These are phyloP conservation scores for Hyphodiscus sp. DNA, from an alignment of 2,329 filamentous ascomycete species.

Conservation along the genomic window DNA sequence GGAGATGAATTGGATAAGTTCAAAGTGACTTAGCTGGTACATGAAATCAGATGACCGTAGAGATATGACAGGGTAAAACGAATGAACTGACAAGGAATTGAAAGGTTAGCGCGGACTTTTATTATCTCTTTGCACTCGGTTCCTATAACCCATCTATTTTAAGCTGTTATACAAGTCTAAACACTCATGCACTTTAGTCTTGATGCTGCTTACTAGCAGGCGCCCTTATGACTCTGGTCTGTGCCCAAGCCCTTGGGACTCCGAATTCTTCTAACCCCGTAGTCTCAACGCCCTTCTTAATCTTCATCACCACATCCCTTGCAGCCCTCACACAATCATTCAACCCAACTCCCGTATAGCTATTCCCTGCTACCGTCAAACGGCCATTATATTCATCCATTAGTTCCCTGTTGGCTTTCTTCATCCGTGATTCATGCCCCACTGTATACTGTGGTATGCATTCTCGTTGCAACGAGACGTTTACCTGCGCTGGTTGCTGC, in stretches of 20 bases:
- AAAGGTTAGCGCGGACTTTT: no score
- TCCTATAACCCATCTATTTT: no score
- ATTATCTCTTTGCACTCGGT: no score
- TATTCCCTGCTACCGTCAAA: constrained; percentile 40
- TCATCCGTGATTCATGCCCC: constrained; percentile 49
- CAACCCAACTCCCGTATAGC: constrained; percentile 40
- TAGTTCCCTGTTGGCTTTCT: constrained; percentile 26
- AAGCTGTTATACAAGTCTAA: no score
- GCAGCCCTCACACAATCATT: constrained; percentile 51
- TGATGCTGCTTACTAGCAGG: no score
- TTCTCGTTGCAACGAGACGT: constrained; percentile 55
- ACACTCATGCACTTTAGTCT: no score
- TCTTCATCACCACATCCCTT: constrained; percentile 43
- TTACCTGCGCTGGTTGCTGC: constrained; percentile 52
- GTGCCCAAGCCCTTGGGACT: not conserved
- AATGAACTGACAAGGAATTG: no score
- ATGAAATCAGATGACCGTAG: no score
- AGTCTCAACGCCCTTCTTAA: constrained; percentile 28
- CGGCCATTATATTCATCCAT: constrained; percentile 26
- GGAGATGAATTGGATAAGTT: no score
- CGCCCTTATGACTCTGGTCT: not conserved
- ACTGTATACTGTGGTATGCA: constrained; percentile 90
- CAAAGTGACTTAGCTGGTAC: no score
- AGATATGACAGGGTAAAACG: no score
- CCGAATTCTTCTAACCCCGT: constrained; percentile 34